Conservation (phyloP, 73 alveolate genomes). For the Diophrys appendiculata region DNA sequence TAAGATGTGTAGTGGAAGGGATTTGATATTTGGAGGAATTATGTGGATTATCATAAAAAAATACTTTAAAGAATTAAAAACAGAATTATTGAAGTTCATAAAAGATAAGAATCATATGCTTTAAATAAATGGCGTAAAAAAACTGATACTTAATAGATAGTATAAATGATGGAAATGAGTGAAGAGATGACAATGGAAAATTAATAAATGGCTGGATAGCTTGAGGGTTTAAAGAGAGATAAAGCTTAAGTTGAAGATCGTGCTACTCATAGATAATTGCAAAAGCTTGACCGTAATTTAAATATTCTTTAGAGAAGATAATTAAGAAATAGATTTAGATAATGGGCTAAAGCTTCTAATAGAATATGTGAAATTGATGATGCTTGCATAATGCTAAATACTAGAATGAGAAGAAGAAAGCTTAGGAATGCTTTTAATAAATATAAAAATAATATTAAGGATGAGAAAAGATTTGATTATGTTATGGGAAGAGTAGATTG, state of each 20-base stretch:
- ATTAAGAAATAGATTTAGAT: constrained; percentile 25
- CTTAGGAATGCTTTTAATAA: constrained; percentile 33
- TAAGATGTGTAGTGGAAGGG: constrained; percentile 49
- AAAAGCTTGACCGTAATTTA: constrained; percentile 43
- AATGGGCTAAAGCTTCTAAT: constrained; percentile 33
- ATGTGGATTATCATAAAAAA: constrained; percentile 30
- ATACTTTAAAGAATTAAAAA: constrained; percentile 35
- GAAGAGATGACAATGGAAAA: constrained; percentile 47
- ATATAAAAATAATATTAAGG: constrained; percentile 29
- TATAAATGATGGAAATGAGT: constrained; percentile 15
- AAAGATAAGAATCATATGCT: constrained; percentile 23
- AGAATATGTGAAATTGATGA: constrained; percentile 20
- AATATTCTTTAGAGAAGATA: constrained; percentile 42
- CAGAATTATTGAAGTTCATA: constrained; percentile 35
- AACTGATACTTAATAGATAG: constrained; percentile 22
- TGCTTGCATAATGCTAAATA: constrained; percentile 27
- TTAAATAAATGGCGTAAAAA: constrained; percentile 43
- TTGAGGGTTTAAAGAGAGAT: neutral
- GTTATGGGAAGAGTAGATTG: constrained; percentile 35
- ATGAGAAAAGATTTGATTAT: constrained; percentile 39
- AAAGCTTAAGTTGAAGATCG: constrained; percentile 7
- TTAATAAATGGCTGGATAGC: constrained; percentile 6
- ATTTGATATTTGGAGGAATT: constrained; percentile 40
- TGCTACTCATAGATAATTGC: constrained; percentile 10
- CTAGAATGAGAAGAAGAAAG: constrained; percentile 14